Percentiles rank a stretch among this genome's conserved stretches.
phyloP scores from a whole-genome alignment of 2,329 filamentous ascomycete species.

The Cladosporium sp. region DNA sequence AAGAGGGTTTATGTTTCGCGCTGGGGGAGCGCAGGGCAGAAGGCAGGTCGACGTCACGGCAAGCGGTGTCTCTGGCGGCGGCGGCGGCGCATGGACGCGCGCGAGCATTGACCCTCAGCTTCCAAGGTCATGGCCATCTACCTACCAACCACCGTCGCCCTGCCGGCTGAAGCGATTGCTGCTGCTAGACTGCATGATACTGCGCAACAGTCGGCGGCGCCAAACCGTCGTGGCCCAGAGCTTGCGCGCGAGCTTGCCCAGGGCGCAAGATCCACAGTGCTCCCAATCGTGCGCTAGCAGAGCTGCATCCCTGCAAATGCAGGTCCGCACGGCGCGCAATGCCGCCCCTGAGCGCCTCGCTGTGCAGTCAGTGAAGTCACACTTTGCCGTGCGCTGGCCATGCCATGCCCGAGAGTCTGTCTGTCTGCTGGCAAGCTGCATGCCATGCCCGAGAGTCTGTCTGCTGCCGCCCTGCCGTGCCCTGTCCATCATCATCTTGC shows the following conservation, averaged over 20 bases:
- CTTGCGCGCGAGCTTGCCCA: background rate
- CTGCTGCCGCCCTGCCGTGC: background rate
- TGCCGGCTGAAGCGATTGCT: background rate
- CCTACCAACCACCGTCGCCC: background rate
- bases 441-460: background rate
- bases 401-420: background rate
- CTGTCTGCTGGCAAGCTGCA: background rate
- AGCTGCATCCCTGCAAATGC: background rate
- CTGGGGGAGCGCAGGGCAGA: background rate
- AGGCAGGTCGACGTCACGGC: slow-evolving; percentile 4
- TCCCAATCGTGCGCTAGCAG: background rate
- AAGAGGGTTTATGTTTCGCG: background rate
- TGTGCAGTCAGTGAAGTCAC: background rate
- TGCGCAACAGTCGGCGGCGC: slow-evolving; percentile 5
- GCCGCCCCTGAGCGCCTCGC: background rate
- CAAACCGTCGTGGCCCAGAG: slow-evolving; percentile 9
- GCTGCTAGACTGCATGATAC: background rate
- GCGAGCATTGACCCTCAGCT: background rate
- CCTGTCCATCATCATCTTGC: background rate
- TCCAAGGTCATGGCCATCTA: background rate
- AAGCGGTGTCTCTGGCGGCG: background rate
- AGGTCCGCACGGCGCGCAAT: slow-evolving; percentile 6
- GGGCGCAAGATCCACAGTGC: background rate
- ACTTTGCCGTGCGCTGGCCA: slow-evolving; percentile 11
- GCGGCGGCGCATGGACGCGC: background rate